Base-by-base conservation (phyloP, 31 red algal genomes). In the Odonthalia washingtoniensis region DNA sequence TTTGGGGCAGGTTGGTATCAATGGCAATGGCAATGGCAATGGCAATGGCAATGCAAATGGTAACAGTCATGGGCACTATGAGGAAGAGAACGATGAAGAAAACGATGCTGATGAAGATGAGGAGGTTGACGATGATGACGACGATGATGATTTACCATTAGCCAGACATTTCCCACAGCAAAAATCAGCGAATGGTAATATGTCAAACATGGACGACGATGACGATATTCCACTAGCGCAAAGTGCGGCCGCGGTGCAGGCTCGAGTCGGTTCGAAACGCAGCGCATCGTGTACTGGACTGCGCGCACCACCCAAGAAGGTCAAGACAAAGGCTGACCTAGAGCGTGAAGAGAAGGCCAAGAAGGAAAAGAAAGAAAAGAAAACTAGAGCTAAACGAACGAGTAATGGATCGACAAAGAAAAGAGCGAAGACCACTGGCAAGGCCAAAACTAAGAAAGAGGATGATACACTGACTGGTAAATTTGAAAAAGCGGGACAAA, bases 401-500 rank as follows among this genome's bases (percentile, higher is more conserved):
- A 82, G 34, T 26, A 33, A n/a, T 33, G 21, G 14, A 74, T 26
- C 46, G 3, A 86, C 32, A 36, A 64, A 60, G 33, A 63, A 63
- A 65, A 9, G 26, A 70, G 72, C 72, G 33, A 76, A 31, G 28
- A 64, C 24, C 34, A 14, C 73, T n/a, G 33, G 62, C 30, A 61
- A 43, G 24, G 26, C 84, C 34, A 65, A 17, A 78, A 40, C 41
- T 46, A 93, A 93, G 64, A 93, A 93, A 34, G 81, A 83, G 74
- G 84, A 89, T 31, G 85, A 95, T 33, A 44, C 32, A 3, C 46
- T 82, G 4, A 46, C 6, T 38, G 46, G 82, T 3, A 96, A 96
- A 80, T 96, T 93, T 89, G 90, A 92, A 33, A 85, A 77, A 31
- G 77, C 85, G 24, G 94, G 94, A 69, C 94, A 96, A 74, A 68